These are phyloP conservation scores for Pseudogymnoascus sp. DNA, from an alignment of 2,329 filamentous ascomycete genomes.

Conservation along the genomic window DNA sequence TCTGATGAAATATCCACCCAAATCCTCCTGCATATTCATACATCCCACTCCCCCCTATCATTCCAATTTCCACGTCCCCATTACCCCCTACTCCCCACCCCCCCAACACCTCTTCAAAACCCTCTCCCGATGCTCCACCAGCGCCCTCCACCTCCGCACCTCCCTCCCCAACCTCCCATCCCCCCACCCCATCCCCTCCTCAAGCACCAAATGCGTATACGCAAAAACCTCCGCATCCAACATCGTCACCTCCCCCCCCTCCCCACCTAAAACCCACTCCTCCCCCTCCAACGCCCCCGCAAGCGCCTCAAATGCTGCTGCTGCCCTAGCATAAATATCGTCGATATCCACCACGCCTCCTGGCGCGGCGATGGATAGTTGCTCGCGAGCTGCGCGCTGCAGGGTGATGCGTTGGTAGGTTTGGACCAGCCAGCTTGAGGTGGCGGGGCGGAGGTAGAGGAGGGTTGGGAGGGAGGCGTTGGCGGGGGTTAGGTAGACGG, in stretches of 20 bases:
- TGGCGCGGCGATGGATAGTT: not conserved
- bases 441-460: conserved; percentile 65
- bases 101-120: conserved; percentile 31
- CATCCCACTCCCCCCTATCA: not conserved
- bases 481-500: conserved; percentile 64
- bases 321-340: conserved; percentile 50
- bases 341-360: conserved; percentile 41
- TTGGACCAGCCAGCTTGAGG: conserved; percentile 26
- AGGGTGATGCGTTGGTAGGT: not conserved
- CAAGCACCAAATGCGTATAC: conserved; percentile 74
- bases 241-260: conserved; percentile 45
- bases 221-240: conserved; percentile 88
- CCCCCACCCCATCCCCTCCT: conserved; percentile 49
- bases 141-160: conserved; percentile 47
- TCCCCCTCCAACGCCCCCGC: conserved; percentile 28
- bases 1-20: not conserved
- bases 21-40: not conserved
- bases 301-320: conserved; percentile 53
- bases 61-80: too few species aligned
- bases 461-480: conserved; percentile 58
- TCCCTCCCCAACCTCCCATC: conserved; percentile 50
- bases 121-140: conserved; percentile 57
- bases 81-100: not conserved
- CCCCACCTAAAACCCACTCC: conserved; percentile 49
- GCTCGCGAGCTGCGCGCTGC: not conserved